Conservation (phyloP, 768 basidiomycete genomes). For the Russula brevipes region DNA sequence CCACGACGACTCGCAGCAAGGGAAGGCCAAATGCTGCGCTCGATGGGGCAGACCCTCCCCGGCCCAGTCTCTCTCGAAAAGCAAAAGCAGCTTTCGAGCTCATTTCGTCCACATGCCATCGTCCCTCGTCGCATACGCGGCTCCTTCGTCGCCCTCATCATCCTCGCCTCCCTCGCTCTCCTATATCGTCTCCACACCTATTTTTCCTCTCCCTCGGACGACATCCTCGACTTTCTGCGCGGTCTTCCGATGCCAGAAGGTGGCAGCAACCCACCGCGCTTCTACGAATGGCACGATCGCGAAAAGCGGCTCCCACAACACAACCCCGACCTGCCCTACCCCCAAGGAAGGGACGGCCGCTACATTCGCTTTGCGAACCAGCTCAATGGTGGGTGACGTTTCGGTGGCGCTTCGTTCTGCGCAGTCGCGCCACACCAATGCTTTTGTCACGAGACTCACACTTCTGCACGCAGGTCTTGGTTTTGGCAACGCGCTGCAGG, state of each 20-base stretch:
- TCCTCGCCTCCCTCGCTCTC: neutral
- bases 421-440: too few relatives aligned
- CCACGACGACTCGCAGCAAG: too few relatives aligned
- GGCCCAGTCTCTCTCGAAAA: neutral
- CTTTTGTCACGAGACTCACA: neutral
- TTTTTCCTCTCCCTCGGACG: too few relatives aligned
- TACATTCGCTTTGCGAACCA: slow-evolving; percentile 24
- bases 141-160: neutral
- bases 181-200: neutral
- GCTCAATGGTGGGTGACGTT: neutral
- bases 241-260: slow-evolving; percentile 5
- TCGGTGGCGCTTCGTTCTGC: neutral
- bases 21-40: neutral
- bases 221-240: neutral
- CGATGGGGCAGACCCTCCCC: neutral
- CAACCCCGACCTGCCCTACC: slow-evolving; percentile 11
- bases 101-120: neutral
- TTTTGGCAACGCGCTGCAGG: slow-evolving; percentile 61
- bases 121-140: neutral
- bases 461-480: slow-evolving; percentile 38
- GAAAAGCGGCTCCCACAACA: slow-evolving; percentile 20
- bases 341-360: slow-evolving; percentile 20
- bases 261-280: slow-evolving; percentile 8
- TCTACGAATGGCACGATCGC: slow-evolving; percentile 8
- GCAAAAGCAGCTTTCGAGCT: too few relatives aligned